Evolutionary conservation across 2,329 filamentous ascomycete genomes (phyloP), one percentile per base, ranked within the genome.

Genomic region (Emericellopsis atlantica): DNA sequence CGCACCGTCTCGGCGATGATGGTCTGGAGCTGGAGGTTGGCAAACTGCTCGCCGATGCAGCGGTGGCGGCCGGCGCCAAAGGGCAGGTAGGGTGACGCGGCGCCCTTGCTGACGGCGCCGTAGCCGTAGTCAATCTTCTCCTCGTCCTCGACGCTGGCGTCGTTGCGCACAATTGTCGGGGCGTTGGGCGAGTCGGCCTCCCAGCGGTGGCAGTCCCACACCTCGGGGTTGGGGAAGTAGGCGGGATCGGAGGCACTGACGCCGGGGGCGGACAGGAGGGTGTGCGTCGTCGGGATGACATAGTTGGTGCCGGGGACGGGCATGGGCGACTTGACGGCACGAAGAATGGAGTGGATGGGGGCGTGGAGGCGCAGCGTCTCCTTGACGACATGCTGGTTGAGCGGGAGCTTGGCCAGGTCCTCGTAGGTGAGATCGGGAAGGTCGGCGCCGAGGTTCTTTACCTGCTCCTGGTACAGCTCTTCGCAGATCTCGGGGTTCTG

Each of bases 21-120:
- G 36, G 86, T 88, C 57, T 89, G 82, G 46, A 96, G 70, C 65
- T 96, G 90, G 43, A 93, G 72, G 58, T 93, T 94, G 50, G 90
- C 90, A 60, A 95, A 96, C 55, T 95, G 87, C 70, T 96, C 90
- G 49, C 90, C 90, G 55, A 96, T 95, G 64, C 90, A 96, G 49
- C 90, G 74, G 64, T 96, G 90, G 50, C 90, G 74, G 34, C 90
- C 90, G 24, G 89, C 90, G 44, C 90, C 90, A 56, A 96, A 96
- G 2, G 90, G 90, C 37, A 96, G 76, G 60, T 95, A 96, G 1
- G 90, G 89, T 40, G 84, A 93, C 44, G 77, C 78, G 12, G 86
- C 81, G 42, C 90, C 90, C 70, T 95, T 95, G 71, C 79, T 89
- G 49, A 95, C 84, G 39, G 94, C 69, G 46, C 90, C 90, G 61